A percentile compares a stretch with the other conserved stretches of the same genome.
Conservation (phyloP, 2,329 filamentous ascomycete genomes). For the Exophiala viscosa region DNA sequence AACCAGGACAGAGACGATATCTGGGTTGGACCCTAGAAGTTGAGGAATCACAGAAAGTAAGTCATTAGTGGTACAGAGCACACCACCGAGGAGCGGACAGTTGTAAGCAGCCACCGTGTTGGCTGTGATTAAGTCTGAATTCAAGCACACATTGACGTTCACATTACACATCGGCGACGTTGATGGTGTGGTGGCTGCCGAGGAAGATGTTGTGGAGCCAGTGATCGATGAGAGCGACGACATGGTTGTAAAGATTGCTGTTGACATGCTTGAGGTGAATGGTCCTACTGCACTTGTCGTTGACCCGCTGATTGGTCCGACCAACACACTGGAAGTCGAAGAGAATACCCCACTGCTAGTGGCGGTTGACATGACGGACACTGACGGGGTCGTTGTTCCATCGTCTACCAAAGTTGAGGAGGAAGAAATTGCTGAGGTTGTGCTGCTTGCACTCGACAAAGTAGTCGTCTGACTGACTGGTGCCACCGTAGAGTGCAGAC, state of each 20-base stretch:
- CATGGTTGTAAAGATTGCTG: neutral
- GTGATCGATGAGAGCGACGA: neutral
- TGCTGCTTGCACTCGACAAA: neutral
- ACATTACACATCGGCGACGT: neutral
- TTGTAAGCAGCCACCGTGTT: neutral
- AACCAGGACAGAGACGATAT: slow-evolving; percentile 3
- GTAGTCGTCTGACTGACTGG: neutral
- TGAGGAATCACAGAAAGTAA: neutral
- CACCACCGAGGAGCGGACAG: neutral
- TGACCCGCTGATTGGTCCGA: neutral
- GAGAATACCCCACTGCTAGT: neutral
- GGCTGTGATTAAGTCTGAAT: neutral
- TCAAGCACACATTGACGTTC: neutral
- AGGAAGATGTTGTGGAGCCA: neutral
- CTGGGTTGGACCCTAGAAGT: slow-evolving; percentile 1
- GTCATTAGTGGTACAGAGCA: slow-evolving; percentile 4
- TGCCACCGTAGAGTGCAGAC: neutral
- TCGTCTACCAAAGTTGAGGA: neutral
- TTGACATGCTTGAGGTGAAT: neutral
- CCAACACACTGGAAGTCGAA: neutral
- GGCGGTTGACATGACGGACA: neutral
- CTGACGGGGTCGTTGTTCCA: neutral
- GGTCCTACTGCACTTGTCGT: neutral
- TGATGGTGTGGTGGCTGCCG: neutral
- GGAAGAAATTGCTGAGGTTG: neutral